phyloP scores from a whole-genome alignment of 352 stramenopile genomes.

The Globisporangium takayamanum region DNA sequence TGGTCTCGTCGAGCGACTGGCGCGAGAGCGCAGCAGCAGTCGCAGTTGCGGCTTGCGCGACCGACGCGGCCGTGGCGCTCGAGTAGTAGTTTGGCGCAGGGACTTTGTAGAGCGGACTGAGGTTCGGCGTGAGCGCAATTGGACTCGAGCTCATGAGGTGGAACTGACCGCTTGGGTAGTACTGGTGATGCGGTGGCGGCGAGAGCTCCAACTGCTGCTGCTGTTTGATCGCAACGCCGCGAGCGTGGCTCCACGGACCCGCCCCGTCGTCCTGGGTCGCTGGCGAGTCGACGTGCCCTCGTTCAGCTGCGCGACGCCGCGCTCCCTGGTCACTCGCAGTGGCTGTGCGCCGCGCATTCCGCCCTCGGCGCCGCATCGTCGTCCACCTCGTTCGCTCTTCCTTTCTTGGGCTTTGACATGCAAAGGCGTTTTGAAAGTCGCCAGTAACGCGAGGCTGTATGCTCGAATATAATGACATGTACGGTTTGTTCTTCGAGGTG shows the following conservation, averaged over 20 bases:
- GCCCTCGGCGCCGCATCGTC: slow-evolving; percentile 7
- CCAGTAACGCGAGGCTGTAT: no score
- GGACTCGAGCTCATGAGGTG: slow-evolving; percentile 29
- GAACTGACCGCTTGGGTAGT: slow-evolving; percentile 30
- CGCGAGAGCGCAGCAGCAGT: slow-evolving; percentile 5
- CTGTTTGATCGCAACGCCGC: slow-evolving; percentile 1
- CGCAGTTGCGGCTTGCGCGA: slow-evolving; percentile 13
- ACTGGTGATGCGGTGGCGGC: slow-evolving; percentile 11
- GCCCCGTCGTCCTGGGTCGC: neutral
- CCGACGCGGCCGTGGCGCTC: slow-evolving; percentile 8
- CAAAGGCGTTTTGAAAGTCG: neutral
- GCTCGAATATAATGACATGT: no score
- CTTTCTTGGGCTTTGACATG: slow-evolving; percentile 3
- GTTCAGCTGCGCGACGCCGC: slow-evolving; percentile 2
- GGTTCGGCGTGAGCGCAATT: slow-evolving; percentile 32
- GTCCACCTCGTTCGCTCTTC: no score
- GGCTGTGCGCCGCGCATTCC: slow-evolving; percentile 4
- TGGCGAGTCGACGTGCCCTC: neutral
- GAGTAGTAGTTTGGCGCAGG: slow-evolving; percentile 16
- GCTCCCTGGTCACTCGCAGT: slow-evolving; percentile 9
- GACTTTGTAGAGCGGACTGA: slow-evolving; percentile 39
- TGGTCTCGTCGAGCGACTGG: slow-evolving; percentile 32
- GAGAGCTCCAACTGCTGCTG: neutral
- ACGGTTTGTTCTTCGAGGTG: no score
- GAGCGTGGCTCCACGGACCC: slow-evolving; percentile 13